A percentile compares a stretch with the other conserved stretches of the same genome.
Conservation (phyloP, 2,329 filamentous ascomycete genomes). For the Monilinia aucupariae region DNA sequence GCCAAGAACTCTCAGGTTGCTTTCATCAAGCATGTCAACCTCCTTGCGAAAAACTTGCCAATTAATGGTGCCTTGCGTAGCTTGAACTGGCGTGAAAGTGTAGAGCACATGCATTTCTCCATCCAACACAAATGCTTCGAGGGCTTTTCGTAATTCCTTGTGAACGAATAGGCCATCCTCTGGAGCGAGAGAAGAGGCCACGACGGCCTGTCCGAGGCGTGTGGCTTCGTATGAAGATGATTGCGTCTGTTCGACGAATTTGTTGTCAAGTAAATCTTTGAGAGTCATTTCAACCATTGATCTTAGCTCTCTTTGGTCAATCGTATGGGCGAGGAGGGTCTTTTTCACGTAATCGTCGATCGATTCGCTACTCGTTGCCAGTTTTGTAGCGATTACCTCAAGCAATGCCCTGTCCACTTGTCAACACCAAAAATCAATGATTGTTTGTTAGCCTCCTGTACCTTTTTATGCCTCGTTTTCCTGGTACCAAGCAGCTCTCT, state of each 20-base stretch:
- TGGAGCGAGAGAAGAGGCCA: constrained; percentile 66
- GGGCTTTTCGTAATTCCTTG: constrained; percentile 59
- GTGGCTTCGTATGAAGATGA: constrained; percentile 55
- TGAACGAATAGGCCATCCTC: constrained; percentile 71
- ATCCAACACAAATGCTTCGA: constrained; percentile 72
- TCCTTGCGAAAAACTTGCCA: constrained; percentile 70
- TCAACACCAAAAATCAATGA: constrained; percentile 7
- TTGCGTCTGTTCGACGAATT: constrained; percentile 49
- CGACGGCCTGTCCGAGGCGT: constrained; percentile 62
- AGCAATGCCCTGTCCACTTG: constrained; percentile 54
- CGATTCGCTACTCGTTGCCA: constrained; percentile 60
- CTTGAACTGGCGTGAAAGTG: constrained; percentile 68
- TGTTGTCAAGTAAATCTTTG: constrained; percentile 48
- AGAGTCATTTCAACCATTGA: constrained; percentile 55
- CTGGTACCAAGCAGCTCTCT: constrained; percentile 61
- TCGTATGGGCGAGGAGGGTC: constrained; percentile 59
- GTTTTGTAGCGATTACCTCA: constrained; percentile 62
- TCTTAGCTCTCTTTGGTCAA: constrained; percentile 45
- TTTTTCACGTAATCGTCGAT: constrained; percentile 63
- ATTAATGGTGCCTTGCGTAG: constrained; percentile 52
- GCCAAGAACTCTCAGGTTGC: constrained; percentile 60
- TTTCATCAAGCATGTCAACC: constrained; percentile 65
- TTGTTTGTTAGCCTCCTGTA: constrained; percentile 30
- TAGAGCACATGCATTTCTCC: constrained; percentile 77
- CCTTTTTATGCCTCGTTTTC: constrained; percentile 64